Percentiles rank a stretch among this genome's conserved stretches.
phyloP scores from a whole-genome alignment of 1,284 basidiomycete genomes.

The Trichosporon faecale region DNA sequence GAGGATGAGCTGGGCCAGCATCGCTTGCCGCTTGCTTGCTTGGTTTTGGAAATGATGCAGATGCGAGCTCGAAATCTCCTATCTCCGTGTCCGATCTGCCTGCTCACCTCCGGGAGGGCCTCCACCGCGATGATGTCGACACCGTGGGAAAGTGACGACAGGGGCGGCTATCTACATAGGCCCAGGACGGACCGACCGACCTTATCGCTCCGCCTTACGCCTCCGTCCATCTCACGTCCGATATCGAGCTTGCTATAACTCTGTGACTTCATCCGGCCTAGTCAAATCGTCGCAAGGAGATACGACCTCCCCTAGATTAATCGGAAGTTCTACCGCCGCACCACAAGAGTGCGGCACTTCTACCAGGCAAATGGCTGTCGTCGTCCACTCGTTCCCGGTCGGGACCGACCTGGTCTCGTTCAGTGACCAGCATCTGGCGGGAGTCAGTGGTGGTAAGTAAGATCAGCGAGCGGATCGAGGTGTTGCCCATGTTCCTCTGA shows the following conservation, averaged over 20 bases:
- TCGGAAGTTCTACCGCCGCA: too few relatives aligned
- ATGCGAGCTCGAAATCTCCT: neutral
- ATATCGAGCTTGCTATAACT: too few relatives aligned
- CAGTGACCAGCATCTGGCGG: constrained; percentile 42
- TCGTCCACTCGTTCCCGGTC: constrained; percentile 14
- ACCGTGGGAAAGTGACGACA: neutral
- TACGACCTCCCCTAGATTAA: too few relatives aligned
- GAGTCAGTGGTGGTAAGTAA: constrained; percentile 45
- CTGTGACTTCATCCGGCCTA: neutral
- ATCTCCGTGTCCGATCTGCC: neutral
- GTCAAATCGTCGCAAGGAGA: too few relatives aligned
- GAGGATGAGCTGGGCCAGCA: neutral
- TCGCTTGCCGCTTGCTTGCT: neutral
- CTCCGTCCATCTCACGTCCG: too few relatives aligned
- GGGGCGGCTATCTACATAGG: neutral
- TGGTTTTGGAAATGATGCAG: neutral
- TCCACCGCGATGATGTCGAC: neutral
- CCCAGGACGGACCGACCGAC: neutral
- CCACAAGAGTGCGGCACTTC: too few relatives aligned
- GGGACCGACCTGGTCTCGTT: constrained; percentile 42
- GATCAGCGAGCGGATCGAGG: neutral
- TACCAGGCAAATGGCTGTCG: neutral
- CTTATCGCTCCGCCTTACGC: neutral
- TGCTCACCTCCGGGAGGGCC: neutral
- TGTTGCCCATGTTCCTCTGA: neutral